Conservation (phyloP, 2,329 filamentous ascomycete genomes). For the Aspergillaceae sp. region DNA sequence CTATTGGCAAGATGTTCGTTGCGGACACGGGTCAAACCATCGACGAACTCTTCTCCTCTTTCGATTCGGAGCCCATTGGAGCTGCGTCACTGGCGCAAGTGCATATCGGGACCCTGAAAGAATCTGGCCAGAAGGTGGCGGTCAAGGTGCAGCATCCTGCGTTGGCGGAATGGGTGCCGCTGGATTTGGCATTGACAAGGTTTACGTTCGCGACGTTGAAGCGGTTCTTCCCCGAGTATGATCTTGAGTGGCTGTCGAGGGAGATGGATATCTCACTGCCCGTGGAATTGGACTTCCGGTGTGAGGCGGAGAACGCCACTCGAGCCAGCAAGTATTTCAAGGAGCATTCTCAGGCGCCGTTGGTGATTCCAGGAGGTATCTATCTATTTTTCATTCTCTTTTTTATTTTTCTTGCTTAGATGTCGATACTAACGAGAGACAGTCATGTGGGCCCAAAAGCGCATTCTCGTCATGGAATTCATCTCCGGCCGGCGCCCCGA, state of each 20-base stretch:
- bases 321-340: constrained; percentile 75
- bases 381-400: no score
- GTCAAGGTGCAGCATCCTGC: constrained; percentile 95
- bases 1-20: constrained; percentile 77
- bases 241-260: constrained; percentile 86
- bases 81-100: constrained; percentile 93
- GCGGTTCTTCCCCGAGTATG: constrained; percentile 92
- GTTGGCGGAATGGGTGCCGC: constrained; percentile 77
- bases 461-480: constrained; percentile 93
- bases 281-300: constrained; percentile 80
- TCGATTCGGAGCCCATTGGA: constrained; percentile 71
- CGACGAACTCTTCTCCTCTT: constrained; percentile 77
- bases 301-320: constrained; percentile 75
- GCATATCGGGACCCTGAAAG: constrained; percentile 74
- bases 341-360: constrained; percentile 61
- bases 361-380: constrained; percentile 67
- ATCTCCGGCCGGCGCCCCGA: constrained; percentile 80
- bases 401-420: no score
- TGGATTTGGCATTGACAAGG: constrained; percentile 77
- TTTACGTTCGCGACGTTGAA: constrained; percentile 88
- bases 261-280: constrained; percentile 91
- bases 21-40: constrained; percentile 72
- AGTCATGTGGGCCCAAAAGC: constrained; percentile 79
- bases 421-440: constrained; percentile 9
- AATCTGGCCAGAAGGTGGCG: constrained; percentile 75